Percentiles rank a stretch among this genome's conserved stretches.
Conservation (phyloP, 371 early-diverging fungal species). For the Dinochytrium kinnereticum region DNA sequence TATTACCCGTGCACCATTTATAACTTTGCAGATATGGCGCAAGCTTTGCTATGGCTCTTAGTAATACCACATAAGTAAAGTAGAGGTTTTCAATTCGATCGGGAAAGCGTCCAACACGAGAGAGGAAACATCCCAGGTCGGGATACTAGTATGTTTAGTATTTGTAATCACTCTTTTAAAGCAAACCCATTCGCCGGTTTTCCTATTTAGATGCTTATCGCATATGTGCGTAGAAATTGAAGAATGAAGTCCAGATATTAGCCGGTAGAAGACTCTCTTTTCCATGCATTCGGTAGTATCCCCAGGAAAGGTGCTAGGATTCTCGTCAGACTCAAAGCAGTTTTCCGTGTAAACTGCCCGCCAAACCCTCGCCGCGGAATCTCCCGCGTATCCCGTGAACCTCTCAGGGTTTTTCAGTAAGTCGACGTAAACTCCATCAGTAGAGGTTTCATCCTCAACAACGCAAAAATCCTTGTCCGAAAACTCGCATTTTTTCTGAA, state of each 20-base stretch:
- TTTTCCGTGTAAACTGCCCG: slow-evolving; percentile 93
- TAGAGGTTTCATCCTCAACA: slow-evolving; percentile 75
- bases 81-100: slow-evolving; percentile 94
- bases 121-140: slow-evolving; percentile 88
- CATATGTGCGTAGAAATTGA: slow-evolving; percentile 98
- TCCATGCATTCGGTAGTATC: slow-evolving; percentile 70
- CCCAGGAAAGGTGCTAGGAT: neutral
- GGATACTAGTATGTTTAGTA: slow-evolving; percentile 7
- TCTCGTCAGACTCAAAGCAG: slow-evolving; percentile 71
- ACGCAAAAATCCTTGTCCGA: slow-evolving; percentile 87
- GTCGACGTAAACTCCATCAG: slow-evolving; percentile 87
- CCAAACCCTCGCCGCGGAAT: slow-evolving; percentile 89
- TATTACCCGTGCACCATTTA: slow-evolving; percentile 54
- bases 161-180: neutral
- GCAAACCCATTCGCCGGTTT: slow-evolving; percentile 85
- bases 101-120: slow-evolving; percentile 85
- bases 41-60: slow-evolving; percentile 84
- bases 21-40: slow-evolving; percentile 77
- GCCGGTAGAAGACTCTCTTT: slow-evolving; percentile 89
- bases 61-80: slow-evolving; percentile 84
- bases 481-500: slow-evolving; percentile 61
- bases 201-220: slow-evolving; percentile 84
- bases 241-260: slow-evolving; percentile 93
- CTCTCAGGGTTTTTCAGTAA: slow-evolving; percentile 92
- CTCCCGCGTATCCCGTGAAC: slow-evolving; percentile 95